Evolutionary conservation across 1,139 yeast species (phyloP), one percentile per base, ranked within the genome.

Genomic region (Taphrina wiesneri): DNA sequence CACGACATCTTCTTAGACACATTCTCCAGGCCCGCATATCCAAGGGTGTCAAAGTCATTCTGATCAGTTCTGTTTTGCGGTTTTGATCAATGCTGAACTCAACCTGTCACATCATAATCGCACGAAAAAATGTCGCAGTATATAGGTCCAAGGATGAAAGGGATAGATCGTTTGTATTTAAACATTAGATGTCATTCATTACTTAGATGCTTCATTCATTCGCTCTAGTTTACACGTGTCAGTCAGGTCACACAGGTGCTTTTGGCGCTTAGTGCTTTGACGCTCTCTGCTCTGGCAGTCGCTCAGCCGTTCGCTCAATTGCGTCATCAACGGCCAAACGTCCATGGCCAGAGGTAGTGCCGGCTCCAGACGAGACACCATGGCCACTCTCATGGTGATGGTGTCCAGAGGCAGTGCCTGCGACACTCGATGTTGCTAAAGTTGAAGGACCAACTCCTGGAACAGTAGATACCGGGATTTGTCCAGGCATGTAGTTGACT

Each of bases 401-500:
- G 34, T 36, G 49, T 7, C 49, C 49, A 5, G n/a, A 7, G n/a
- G 23, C 56, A 17, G 43, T 32, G 32, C 34, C 49, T n/a, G 23
- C 49, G 5, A 54, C 28, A 43, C 59, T 54, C 11, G 47, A 39
- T 6, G 46, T 9, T 1, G 59, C 59, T 6, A 54, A 19, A 17
- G 59, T 39, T 5, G 59, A 36, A 5, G 59, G 49, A 1, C 59
- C 59, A 6, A 25, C 49, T 19, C 59, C 59, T 17, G 47, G 59
- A n/a, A 28, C 49, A 1, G 59, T 54, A 9, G 47, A 23, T 34
- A 54, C 59, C 1, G 59, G 59, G 7, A 54, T 36, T 17, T 54
- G 59, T 15, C 49, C 49, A 13, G 59, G 59, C 34, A 54, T 21
- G 49, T 54, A 54, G 47, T 54, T 54, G 46, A 54, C 59, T 17